Base-by-base conservation (phyloP, 805 yeast genomes). In the Wickerhamiella cacticola region DNA sequence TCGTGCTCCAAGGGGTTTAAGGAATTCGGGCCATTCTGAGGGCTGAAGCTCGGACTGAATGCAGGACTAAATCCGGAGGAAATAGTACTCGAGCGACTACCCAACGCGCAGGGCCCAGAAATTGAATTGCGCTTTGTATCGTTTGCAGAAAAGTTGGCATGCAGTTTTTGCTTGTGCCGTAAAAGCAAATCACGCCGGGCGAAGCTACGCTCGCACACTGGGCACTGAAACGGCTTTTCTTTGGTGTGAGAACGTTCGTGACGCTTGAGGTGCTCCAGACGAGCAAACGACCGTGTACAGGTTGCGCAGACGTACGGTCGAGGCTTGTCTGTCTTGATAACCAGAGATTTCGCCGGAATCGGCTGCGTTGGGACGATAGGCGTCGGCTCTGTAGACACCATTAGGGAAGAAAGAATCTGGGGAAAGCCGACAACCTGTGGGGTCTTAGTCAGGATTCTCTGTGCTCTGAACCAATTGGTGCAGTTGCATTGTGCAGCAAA, bases 201-300 rank as follows among this genome's bases (percentile, higher is more conserved):
- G 68, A 92, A 89, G 60, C 95, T 83, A 44, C 97, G 77, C 28
- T 95, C 96, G 65, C 97, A 89, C 7, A 88, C 88, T 1, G 94
- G 94, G 66, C 98, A 89, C 61, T 85, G 92, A 67, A 82, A 89
- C 1, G 97, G 97, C 62, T 87, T 87, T 64, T 88, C 96, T 62
- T 88, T 85, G 8, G 98, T 89, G 63, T 89, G 98, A 0, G 94
- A 80, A 35, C 96, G 70, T 57, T 87, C 94, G 61, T 89, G 98
- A 50, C 98, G 78, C 63, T 84, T 87, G 59, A 92, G 71, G 65
- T 89, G 98, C 64, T 89, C 98, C 43, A 85, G 71, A 48, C 98
- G 74, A 1, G 96, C 98, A 73, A 92, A 92, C 2, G 95, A 95
- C 51, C 98, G 72, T 1, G 96, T 85, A 62, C 98, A 92, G 3